These are phyloP conservation scores for Penicillium waksmanii DNA, from an alignment of 495 filamentous ascomycete genomes.

Conservation along the genomic window DNA sequence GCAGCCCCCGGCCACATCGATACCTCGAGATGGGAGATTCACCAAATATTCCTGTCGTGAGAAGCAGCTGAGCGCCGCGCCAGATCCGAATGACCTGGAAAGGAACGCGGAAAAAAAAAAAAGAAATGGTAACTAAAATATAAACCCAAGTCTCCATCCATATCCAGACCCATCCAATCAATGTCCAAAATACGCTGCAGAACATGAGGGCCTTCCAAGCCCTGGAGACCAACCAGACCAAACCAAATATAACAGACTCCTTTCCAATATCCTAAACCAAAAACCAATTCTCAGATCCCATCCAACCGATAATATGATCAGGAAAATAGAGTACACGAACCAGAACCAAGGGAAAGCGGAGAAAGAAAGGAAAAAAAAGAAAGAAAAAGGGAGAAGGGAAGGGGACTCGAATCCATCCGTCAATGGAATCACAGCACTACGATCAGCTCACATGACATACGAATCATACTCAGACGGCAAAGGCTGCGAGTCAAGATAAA, in stretches of 20 bases:
- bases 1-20: slow-evolving; percentile 1
- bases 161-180: not conserved
- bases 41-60: slow-evolving; percentile 8
- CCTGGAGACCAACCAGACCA: not conserved
- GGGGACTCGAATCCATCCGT: not conserved
- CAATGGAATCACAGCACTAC: slow-evolving; percentile 12
- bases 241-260: not conserved
- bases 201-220: not conserved
- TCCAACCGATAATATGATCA: slow-evolving; percentile 17
- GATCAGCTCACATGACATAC: slow-evolving; percentile 38
- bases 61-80: not conserved
- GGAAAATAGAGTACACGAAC: slow-evolving; percentile 9
- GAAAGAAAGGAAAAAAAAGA: slow-evolving; percentile 8
- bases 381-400: slow-evolving; percentile 8
- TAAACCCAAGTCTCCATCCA: not conserved
- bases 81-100: not conserved
- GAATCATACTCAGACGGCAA: slow-evolving; percentile 40
- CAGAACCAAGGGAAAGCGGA: slow-evolving; percentile 14
- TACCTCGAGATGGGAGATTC: slow-evolving; percentile 1
- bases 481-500: slow-evolving; percentile 40
- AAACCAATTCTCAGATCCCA: slow-evolving; percentile 12
- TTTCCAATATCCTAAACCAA: slow-evolving; percentile 1
- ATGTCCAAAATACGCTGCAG: slow-evolving; percentile 6
- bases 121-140: not conserved
- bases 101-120: not conserved